Conservation (phyloP, 805 yeast genomes). For the Zygosaccharomyces gambellarensis region DNA sequence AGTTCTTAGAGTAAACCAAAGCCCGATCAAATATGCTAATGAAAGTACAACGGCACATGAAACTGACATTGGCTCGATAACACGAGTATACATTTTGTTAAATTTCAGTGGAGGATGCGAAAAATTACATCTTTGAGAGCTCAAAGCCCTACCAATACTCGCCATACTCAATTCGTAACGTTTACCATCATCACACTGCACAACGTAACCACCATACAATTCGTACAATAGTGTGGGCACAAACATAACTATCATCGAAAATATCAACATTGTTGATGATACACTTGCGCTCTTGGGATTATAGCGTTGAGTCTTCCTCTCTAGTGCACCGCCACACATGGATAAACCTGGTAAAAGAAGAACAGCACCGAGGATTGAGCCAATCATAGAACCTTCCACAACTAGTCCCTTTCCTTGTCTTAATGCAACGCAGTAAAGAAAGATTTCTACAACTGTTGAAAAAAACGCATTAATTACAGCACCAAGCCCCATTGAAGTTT, state of each 20-base stretch:
- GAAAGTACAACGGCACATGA: conserved; percentile 78
- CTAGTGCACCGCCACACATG: conserved; percentile 96
- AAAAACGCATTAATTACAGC: conserved; percentile 97
- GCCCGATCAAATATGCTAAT: conserved; percentile 79
- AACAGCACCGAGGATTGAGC: conserved; percentile 90
- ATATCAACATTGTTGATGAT: conserved; percentile 89
- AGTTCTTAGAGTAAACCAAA: conserved; percentile 88
- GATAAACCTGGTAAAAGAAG: conserved; percentile 86
- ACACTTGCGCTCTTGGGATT: conserved; percentile 97
- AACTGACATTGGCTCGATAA: conserved; percentile 78
- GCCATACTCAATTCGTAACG: conserved; percentile 18
- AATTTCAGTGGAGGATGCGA: conserved; percentile 69
- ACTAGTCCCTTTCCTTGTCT: conserved; percentile 77
- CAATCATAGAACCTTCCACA: conserved; percentile 95
- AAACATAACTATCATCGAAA: conserved; percentile 84
- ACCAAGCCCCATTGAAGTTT: conserved; percentile 97
- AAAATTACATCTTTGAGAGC: conserved; percentile 55
- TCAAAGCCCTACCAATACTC: conserved; percentile 44
- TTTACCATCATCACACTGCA: conserved; percentile 49
- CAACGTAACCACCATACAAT: conserved; percentile 81
- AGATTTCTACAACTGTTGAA: conserved; percentile 92
- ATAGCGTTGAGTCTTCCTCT: conserved; percentile 87
- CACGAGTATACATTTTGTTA: conserved; percentile 57
- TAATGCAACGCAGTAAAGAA: conserved; percentile 85
- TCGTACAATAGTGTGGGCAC: conserved; percentile 89